Base-by-base conservation (phyloP, 495 filamentous ascomycete species). In the Apiosordaria backusii region DNA sequence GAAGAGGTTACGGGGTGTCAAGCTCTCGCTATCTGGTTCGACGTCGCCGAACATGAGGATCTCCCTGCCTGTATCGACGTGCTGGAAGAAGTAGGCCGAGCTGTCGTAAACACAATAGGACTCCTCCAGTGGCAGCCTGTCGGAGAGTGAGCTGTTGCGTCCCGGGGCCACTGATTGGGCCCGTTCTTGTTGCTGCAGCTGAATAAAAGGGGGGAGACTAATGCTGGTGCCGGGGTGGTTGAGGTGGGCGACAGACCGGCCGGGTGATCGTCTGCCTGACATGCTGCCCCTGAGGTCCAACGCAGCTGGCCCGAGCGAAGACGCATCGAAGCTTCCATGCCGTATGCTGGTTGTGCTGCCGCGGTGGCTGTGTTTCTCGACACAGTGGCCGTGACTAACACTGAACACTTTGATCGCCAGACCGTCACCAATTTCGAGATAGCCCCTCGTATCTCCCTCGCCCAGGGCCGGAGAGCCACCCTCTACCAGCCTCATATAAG, bases 1-100 rank as follows among this genome's bases (percentile, higher is more conserved):
- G 10, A 78, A 81, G 40, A 77, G 79, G 68, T 92, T 99, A 29
- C 92, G 87, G n/a, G 92, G 91, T 4, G 85, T 87, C 4, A 92
- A 75, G 0, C 92, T 94, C 57, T 97, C 76, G 10, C 87, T 87
- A 74, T 99, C 95, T 9, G 95, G 93, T 73, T 99, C 95, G 45
- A 98, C 89, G 70, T 99, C 95, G 52, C 95, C 95, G 73, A 97
- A 98, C 64, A 99, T 88, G 55, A 99, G 86, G 24, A 97, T 85
- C 78, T 97, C 92, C 53, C 81, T 81, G 1, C 88, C 85, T 0
- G 86, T 89, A 0, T 76, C 66, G 19, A 88, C 80, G 62, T 93
- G 88, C 18, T 91, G 89, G 67, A 99, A 87, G 77, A 99, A 97
- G 75, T 91, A 99, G 0, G 90, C 95, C 2, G 92, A 92, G 73